Base-by-base conservation (phyloP, 306 rosid species). In the Lathyrus aphaca region DNA sequence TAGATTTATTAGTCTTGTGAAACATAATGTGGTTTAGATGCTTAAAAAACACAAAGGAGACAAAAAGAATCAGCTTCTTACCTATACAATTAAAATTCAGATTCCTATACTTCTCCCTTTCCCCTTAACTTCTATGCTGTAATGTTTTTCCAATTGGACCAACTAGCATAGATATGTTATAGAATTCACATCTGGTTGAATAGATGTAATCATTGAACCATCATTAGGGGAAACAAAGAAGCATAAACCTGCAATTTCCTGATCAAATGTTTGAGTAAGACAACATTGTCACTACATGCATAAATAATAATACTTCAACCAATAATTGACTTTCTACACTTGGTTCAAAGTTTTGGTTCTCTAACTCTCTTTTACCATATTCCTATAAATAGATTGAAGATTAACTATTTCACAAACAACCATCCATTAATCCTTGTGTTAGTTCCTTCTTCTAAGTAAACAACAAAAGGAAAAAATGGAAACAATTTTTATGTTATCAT, bases 241-340 rank as follows among this genome's bases (percentile, higher is more conserved):
- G 35, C 35, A 30, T 30, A 30, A 30, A 30, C 35, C 35, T 30
- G 5, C 32, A 1, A 30, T 59, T 76, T 72, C 21, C 35, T 68
- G 76, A 58, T 55, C 78, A 67, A 8, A 11, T 72, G 69, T 76
- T 68, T 75, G 50, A 30, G 29, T 71, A 69, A 54, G 0, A 42
- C 67, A 63, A 74, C 78, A 73, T 69, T 80, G 29, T 18, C 65
- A 53, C 77, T 85, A 81, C 91, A 81, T 83, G 86, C 68, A 71
- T 60, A 45, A 56, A 45, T 12, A 54, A 15, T 16, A 32, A 57
- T 23, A 30, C 35, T 30, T 30, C 4, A 30, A 30, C 5, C 64
- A 65, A 54, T 39, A 40, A 44, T 68, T 63, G 69, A 17, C 42
- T 29, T 55, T 48, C 21, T 50, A 50, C 23, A 49, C 55, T 17